Conservation (phyloP, 345 rosid genomes). For the Turritis glabra region DNA sequence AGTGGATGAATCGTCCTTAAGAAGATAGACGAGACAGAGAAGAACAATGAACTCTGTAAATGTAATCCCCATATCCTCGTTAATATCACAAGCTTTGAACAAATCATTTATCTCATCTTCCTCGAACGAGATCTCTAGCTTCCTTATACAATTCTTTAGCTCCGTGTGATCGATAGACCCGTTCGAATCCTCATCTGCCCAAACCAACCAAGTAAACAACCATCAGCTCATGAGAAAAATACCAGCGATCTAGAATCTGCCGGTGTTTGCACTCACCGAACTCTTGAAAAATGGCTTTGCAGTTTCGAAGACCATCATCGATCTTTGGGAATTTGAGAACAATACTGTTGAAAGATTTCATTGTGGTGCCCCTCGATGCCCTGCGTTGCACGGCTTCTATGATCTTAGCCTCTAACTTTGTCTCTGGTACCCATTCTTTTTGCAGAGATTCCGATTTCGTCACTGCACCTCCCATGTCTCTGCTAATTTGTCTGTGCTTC, state of each 20-base stretch:
- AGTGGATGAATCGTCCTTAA: conserved; percentile 67
- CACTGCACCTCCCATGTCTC: conserved; percentile 62
- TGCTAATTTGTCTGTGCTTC: neutral
- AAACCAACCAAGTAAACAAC: conserved; percentile 11
- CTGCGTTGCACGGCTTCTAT: conserved; percentile 75
- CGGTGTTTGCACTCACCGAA: conserved; percentile 54
- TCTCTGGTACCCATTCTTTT: conserved; percentile 57
- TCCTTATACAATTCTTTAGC: conserved; percentile 66
- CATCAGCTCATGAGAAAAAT: neutral
- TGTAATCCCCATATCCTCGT: conserved; percentile 71
- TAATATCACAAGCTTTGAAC: conserved; percentile 80
- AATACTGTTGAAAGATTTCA: conserved; percentile 81
- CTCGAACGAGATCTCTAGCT: conserved; percentile 67
- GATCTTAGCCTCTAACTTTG: conserved; percentile 83
- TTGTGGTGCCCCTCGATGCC: conserved; percentile 58
- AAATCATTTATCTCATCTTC: conserved; percentile 86
- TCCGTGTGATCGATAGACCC: conserved; percentile 79
- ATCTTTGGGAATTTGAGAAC: conserved; percentile 93
- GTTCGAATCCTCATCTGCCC: conserved; percentile 81
- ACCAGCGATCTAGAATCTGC: neutral
- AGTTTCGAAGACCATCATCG: conserved; percentile 72
- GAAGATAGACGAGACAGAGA: conserved; percentile 88
- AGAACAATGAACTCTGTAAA: conserved; percentile 93
- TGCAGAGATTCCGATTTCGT: conserved; percentile 49
- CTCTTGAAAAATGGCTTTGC: conserved; percentile 79